Evolutionary conservation across 345 rosid species (phyloP), one percentile per base, ranked within the genome.

Genomic region (Combretum micranthum): DNA sequence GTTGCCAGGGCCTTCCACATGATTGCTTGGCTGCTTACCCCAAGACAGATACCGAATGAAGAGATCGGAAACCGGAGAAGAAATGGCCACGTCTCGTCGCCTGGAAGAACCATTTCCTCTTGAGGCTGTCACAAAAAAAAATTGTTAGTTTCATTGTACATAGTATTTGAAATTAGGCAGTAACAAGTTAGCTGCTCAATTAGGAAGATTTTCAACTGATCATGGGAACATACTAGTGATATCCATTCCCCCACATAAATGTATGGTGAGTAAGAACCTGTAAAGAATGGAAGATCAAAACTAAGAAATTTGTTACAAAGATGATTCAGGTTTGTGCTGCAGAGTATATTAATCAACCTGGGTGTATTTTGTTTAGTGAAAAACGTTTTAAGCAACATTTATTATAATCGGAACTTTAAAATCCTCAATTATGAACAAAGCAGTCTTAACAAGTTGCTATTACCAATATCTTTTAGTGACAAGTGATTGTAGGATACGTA

Each of bases 11-110:
- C 68, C 64, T 88, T 91, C 96, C 96, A 91, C 85, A 91, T 59
- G 39, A 91, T 77, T 18, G 96, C 95, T 78, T 91, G 96, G 75
- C 96, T 91, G 67, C 92, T 78, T 18, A 84, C 82, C 42, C 98
- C 98, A 6, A 91, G 88, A 69, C 98, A 88, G 70, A 91, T 84
- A 73, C 98, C 95, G 18, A 79, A 91, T 0, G 96, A 82, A 55
- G 96, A 79, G 44, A 91, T 57, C 0, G 92, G 87, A 64, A 20
- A 91, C 20, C 96, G 80, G 2, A 88, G 84, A 64, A 91, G 92
- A 67, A 91, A 91, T 19, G 98, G 98, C 96, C 98, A 91, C 19
- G 49, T 72, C 77, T 76, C 82, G 76, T 86, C 90, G 2, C 74
- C 84, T 4, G 96, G 98, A 25, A 91, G 79, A 17, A 88, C 74